Evolutionary conservation across 768 basidiomycete species (phyloP).

Genomic region (Tricholoma terreum): DNA sequence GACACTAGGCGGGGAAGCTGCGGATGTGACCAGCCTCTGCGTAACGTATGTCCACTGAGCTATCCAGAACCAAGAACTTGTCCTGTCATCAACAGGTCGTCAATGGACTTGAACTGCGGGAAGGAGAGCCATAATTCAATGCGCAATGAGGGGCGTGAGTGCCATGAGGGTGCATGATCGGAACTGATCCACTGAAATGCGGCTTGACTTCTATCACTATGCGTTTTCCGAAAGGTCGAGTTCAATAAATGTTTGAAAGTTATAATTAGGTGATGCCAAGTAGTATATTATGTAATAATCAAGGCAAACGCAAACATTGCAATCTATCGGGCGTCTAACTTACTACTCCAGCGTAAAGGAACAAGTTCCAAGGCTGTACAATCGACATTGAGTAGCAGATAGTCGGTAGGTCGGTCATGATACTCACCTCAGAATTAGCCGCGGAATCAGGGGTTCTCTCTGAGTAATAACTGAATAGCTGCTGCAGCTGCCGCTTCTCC

Average conservation of each 20-base stretch:
- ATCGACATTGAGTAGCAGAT: background rate
- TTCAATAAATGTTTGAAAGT: too few species aligned
- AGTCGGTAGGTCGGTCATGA: background rate
- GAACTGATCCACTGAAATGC: background rate
- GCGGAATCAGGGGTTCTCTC: background rate
- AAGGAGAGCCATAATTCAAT: background rate
- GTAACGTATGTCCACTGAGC: background rate
- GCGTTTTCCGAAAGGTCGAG: too few species aligned
- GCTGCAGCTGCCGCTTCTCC: conserved; percentile 7
- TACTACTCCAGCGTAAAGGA: too few species aligned
- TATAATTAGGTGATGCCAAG: too few species aligned
- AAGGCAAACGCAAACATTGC: too few species aligned
- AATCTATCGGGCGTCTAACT: too few species aligned
- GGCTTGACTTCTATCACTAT: background rate
- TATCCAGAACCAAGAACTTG: background rate
- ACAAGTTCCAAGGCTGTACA: too few species aligned
- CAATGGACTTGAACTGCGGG: background rate
- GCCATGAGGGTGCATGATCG: conserved; percentile 5
- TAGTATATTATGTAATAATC: too few species aligned
- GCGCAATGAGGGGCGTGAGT: background rate
- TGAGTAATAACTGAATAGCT: conserved; percentile 4
- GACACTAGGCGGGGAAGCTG: background rate
- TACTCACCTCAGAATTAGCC: background rate
- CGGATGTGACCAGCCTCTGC: background rate
- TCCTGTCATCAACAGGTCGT: background rate